Evolutionary conservation across 768 basidiomycete genomes (phyloP).

Genomic region (Paxillus involutus): DNA sequence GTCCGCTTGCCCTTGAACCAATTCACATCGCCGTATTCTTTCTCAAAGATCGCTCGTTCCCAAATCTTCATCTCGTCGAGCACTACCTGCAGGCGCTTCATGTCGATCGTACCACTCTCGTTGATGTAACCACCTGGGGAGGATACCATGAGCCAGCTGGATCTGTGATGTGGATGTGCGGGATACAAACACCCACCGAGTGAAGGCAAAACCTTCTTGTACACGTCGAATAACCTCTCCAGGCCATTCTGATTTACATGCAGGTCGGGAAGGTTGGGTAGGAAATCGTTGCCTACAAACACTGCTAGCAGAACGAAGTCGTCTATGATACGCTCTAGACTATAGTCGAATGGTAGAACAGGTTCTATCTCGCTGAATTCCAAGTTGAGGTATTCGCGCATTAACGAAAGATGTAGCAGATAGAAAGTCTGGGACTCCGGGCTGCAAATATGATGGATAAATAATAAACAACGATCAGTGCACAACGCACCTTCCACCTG

Average conservation of each 20-base stretch:
- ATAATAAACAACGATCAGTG: too few relatives aligned
- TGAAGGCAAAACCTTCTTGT: conserved; percentile 87
- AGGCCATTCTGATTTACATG: conserved; percentile 98
- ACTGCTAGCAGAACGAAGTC: conserved; percentile 97
- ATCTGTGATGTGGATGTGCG: neutral
- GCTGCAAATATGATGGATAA: too few relatives aligned
- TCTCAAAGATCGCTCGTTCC: conserved; percentile 90
- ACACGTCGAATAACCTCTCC: conserved; percentile 91
- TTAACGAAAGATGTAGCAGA: too few relatives aligned
- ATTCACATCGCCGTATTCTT: conserved; percentile 83
- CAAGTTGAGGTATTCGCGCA: too few relatives aligned
- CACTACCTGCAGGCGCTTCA: conserved; percentile 78
- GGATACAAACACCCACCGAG: conserved; percentile 44
- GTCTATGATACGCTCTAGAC: conserved; percentile 92
- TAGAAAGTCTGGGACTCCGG: too few relatives aligned
- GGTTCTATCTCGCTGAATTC: conserved; percentile 67
- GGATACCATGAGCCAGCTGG: conserved; percentile 1
- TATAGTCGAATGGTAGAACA: conserved; percentile 76
- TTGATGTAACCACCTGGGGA: conserved; percentile 89
- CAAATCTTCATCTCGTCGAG: conserved; percentile 86
- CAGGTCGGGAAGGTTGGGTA: conserved; percentile 93
- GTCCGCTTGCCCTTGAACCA: conserved; percentile 95
- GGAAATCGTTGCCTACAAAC: conserved; percentile 97
- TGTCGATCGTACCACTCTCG: conserved; percentile 81
- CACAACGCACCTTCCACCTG: too few relatives aligned